phyloP scores from a whole-genome alignment of 2,329 filamentous ascomycete species.

The Cladosporium oxysporum region DNA sequence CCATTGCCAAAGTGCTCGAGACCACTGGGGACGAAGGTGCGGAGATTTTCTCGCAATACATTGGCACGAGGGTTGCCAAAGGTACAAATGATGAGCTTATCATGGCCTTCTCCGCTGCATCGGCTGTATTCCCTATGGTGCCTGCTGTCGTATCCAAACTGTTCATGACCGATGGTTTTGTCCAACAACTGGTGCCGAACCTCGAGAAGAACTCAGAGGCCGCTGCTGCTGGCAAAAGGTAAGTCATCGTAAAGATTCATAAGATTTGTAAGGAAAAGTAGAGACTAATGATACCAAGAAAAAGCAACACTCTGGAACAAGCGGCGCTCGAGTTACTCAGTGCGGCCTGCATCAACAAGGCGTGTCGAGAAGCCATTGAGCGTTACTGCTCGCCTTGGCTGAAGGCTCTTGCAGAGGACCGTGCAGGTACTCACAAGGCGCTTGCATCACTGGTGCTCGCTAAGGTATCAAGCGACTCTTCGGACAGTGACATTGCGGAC shows the following conservation, averaged over 20 bases:
- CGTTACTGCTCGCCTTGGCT: slow-evolving; percentile 88
- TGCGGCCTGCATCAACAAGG: slow-evolving; percentile 81
- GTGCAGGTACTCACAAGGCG: slow-evolving; percentile 36
- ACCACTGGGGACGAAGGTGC: slow-evolving; percentile 71
- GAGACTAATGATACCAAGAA: slow-evolving; percentile 52
- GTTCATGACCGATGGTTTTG: slow-evolving; percentile 86
- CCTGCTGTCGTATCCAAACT: slow-evolving; percentile 73
- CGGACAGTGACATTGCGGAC: slow-evolving; percentile 31
- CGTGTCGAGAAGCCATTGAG: slow-evolving; percentile 79
- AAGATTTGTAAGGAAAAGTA: background rate
- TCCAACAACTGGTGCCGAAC: slow-evolving; percentile 72
- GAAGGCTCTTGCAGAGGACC: slow-evolving; percentile 68
- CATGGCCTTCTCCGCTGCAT: slow-evolving; percentile 88
- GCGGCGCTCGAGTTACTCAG: slow-evolving; percentile 87
- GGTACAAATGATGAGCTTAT: slow-evolving; percentile 87
- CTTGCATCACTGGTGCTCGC: slow-evolving; percentile 57
- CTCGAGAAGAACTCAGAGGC: slow-evolving; percentile 62
- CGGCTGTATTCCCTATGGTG: slow-evolving; percentile 82
- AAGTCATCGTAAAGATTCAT: background rate
- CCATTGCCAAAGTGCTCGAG: slow-evolving; percentile 81
- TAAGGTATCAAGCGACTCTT: slow-evolving; percentile 43
- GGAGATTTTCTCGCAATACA: slow-evolving; percentile 66
- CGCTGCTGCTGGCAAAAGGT: slow-evolving; percentile 34
- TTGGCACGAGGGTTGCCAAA: slow-evolving; percentile 69
- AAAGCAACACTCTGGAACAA: slow-evolving; percentile 81